These are phyloP conservation scores for Nannizziopsis barbatae DNA, from an alignment of 2,329 filamentous ascomycete species.

Conservation along the genomic window DNA sequence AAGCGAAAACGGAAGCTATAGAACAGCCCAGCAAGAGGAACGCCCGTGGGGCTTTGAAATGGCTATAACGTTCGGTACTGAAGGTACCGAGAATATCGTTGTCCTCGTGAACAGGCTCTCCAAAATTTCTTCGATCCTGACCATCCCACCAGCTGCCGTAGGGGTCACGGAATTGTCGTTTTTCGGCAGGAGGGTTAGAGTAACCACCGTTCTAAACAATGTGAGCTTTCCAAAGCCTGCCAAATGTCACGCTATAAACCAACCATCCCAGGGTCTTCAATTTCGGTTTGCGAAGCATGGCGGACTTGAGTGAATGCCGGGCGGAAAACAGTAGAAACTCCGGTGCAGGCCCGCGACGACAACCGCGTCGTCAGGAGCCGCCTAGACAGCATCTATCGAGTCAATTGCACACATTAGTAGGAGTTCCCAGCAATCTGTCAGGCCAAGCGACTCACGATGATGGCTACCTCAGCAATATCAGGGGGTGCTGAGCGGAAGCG, in stretches of 20 bases:
- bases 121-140: conserved; percentile 93
- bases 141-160: conserved; percentile 94
- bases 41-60: conserved; percentile 61
- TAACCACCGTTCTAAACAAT: conserved; percentile 37
- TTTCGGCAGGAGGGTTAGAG: conserved; percentile 49
- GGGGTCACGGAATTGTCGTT: conserved; percentile 86
- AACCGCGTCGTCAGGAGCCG: conserved; percentile 33
- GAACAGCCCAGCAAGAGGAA: conserved; percentile 58
- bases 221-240: conserved; percentile 2
- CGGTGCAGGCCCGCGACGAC: conserved; percentile 29
- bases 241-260: neutral
- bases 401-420: conserved; percentile 18
- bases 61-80: conserved; percentile 78
- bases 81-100: conserved; percentile 88
- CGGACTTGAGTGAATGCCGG: conserved; percentile 34
- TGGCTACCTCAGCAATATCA: neutral
- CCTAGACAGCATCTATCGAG: conserved; percentile 35
- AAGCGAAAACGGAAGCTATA: conserved; percentile 49
- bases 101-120: conserved; percentile 93
- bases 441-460: conserved; percentile 7
- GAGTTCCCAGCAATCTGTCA: neutral
- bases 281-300: conserved; percentile 29
- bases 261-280: conserved; percentile 38
- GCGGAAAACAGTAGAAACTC: conserved; percentile 18
- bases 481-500: neutral